These are phyloP conservation scores for Meira miltonrushii DNA, from an alignment of 1,284 basidiomycete genomes.

Conservation along the genomic window DNA sequence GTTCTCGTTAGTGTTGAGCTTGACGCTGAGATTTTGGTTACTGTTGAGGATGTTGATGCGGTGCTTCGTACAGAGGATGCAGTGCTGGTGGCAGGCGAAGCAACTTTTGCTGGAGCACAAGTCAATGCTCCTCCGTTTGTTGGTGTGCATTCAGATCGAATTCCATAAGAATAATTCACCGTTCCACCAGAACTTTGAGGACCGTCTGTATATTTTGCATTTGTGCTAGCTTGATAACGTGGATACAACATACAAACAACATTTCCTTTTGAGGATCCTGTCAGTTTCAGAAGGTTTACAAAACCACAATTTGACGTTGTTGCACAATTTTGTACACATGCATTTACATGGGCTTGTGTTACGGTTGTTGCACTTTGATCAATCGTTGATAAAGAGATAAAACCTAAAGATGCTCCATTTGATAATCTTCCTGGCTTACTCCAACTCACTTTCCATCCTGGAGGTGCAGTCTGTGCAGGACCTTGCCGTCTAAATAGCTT, in stretches of 20 bases:
- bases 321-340: background rate
- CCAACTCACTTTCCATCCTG: constrained; percentile 1
- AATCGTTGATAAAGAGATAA: background rate
- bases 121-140: background rate
- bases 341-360: background rate
- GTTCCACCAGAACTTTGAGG: background rate
- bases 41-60: background rate
- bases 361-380: background rate
- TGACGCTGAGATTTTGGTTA: no score
- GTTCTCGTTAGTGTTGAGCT: background rate
- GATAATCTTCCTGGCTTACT: background rate
- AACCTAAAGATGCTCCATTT: background rate
- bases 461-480: background rate
- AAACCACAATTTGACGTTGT: background rate
- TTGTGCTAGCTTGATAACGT: background rate
- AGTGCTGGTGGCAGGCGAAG: background rate
- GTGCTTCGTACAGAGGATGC: no score
- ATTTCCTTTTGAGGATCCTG: background rate
- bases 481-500: no score
- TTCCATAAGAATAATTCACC: background rate
- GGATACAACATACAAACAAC: background rate
- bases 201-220: background rate
- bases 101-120: background rate
- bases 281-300: background rate
- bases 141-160: background rate